A percentile compares a stretch with the other conserved stretches of the same genome.
These are phyloP conservation scores for Tricholoma terreum DNA, from an alignment of 768 basidiomycete species.

Conservation along the genomic window DNA sequence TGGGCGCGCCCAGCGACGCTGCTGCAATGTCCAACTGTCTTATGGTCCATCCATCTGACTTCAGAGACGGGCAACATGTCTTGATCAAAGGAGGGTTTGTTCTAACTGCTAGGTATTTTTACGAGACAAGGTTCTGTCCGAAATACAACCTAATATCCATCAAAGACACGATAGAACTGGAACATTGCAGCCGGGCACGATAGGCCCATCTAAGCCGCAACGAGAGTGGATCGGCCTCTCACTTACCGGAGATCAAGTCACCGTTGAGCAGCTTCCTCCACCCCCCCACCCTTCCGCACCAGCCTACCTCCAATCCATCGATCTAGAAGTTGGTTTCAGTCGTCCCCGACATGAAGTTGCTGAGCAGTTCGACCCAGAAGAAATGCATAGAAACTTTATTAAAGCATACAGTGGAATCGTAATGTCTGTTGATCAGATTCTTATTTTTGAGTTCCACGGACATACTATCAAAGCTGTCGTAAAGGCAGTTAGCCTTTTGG, in stretches of 20 bases:
- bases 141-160: background rate
- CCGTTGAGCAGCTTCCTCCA: constrained; percentile 60
- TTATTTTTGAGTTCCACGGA: constrained; percentile 88
- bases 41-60: constrained; percentile 77
- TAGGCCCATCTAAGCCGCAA: constrained; percentile 77
- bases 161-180: constrained; percentile 76
- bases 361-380: constrained; percentile 84
- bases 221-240: constrained; percentile 92
- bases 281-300: constrained; percentile 49
- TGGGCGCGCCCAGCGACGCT: constrained; percentile 56
- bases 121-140: background rate
- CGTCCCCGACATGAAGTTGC: constrained; percentile 50
- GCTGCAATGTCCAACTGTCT: constrained; percentile 81
- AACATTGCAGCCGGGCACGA: constrained; percentile 59
- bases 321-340: constrained; percentile 74
- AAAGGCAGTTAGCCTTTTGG: constrained; percentile 55
- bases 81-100: constrained; percentile 69
- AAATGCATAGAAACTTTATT: constrained; percentile 73
- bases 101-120: constrained; percentile 65
- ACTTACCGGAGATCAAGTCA: constrained; percentile 68
- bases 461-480: constrained; percentile 74
- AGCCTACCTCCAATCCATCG: constrained; percentile 71
- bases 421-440: constrained; percentile 62
- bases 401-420: constrained; percentile 72
- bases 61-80: constrained; percentile 69